Conservation (phyloP, 2,329 filamentous ascomycete species). For the Cercospora brassicicola region DNA sequence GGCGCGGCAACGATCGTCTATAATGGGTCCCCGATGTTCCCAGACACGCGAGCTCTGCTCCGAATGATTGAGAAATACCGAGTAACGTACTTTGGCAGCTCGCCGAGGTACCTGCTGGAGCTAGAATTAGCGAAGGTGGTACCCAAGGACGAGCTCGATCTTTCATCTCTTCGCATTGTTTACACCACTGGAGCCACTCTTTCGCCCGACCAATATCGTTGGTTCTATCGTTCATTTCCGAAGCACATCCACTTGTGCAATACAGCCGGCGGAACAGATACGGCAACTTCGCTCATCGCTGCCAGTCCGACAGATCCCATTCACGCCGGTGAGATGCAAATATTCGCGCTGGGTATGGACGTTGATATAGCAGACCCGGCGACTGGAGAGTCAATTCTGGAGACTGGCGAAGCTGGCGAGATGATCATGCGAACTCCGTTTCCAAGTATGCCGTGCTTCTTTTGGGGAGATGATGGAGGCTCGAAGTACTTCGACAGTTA, state of each 20-base stretch:
- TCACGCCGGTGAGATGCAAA: slow-evolving; percentile 44
- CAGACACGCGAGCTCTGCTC: slow-evolving; percentile 41
- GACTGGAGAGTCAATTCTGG: slow-evolving; percentile 40
- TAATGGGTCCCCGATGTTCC: slow-evolving; percentile 48
- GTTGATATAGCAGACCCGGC: slow-evolving; percentile 49
- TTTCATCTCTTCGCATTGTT: slow-evolving; percentile 44
- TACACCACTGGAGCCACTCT: slow-evolving; percentile 50
- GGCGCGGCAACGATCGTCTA: slow-evolving; percentile 48
- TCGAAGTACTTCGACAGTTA: slow-evolving; percentile 48
- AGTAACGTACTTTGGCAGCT: slow-evolving; percentile 48
- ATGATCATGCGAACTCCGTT: slow-evolving; percentile 50
- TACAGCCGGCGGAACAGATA: slow-evolving; percentile 52
- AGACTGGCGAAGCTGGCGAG: slow-evolving; percentile 45
- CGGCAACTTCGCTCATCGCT: slow-evolving; percentile 48
- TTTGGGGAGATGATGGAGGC: slow-evolving; percentile 47
- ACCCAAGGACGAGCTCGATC: slow-evolving; percentile 43
- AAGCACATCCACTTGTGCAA: slow-evolving; percentile 43
- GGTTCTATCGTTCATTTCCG: slow-evolving; percentile 49
- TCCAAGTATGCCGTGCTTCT: slow-evolving; percentile 49
- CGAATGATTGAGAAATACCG: slow-evolving; percentile 41
- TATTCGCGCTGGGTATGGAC: slow-evolving; percentile 49
- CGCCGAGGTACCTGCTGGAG: slow-evolving; percentile 49
- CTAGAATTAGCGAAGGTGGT: slow-evolving; percentile 41
- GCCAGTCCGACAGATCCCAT: slow-evolving; percentile 47
- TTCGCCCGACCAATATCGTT: slow-evolving; percentile 46